Evolutionary conservation across 345 rosid species (phyloP), one percentile per base, ranked within the genome.

Genomic region (Eucalyptus caleyi): DNA sequence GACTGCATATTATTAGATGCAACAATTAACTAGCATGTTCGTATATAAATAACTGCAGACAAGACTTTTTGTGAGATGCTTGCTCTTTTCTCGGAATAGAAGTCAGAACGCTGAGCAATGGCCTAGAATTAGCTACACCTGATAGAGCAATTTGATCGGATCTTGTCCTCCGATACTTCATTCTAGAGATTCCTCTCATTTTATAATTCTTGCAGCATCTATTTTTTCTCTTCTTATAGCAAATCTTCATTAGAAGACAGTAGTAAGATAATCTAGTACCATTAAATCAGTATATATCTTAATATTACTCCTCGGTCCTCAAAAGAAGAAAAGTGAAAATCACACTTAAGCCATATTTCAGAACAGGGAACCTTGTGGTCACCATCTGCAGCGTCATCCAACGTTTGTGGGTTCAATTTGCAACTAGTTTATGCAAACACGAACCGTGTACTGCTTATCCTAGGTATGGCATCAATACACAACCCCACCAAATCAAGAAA

Each of bases 1-100:
- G 92, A 92, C 99, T 97, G 93, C 93, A 92, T 91, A 90, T 85
- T 50, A 87, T 72, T 42, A 18, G 26, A 65, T 4, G 18, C 6
- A 87, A 24, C 9, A 11, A 40, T 40, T 40, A 77, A 6, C 6
- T 21, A 77, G 30, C 30, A 40, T 40, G 47, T 40, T 40, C 1
- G 16, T 6, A 77, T 11, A 40, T 21, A 77, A 21, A 77, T 37
- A 40, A 77, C 83, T 21, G 47, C 83, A 77, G 47, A 40, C 24
- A 37, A 77, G 24, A 77, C 47, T 77, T 37, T 37, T 77, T 47
- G 15, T 6, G 16, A 77, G 83, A 77, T 77, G 30, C 83, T 77
- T 77, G 47, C 27, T 77, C 83, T 77, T 77, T 77, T 37, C 83
- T 37, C 16, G 16, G 47, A 77, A 77, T 77, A 11, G 47, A 77